Conservation (phyloP, 202 grass and related monocot genomes). For the Elaeis oleifera region DNA sequence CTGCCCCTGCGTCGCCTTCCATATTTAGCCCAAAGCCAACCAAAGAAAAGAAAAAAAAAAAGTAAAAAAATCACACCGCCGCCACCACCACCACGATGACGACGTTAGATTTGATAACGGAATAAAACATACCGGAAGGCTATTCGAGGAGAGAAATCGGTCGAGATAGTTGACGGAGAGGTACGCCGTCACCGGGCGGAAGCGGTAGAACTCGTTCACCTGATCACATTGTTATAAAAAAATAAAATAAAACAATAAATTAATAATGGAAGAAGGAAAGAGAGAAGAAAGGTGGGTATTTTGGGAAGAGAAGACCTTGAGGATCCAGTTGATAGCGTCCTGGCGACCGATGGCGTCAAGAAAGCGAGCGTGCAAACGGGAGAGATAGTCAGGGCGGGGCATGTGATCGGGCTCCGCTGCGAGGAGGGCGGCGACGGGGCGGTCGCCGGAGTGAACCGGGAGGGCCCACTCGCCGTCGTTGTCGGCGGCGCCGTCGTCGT, state of each 20-base stretch:
- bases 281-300: no score
- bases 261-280: no score
- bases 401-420: constrained; percentile 23
- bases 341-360: constrained; percentile 28
- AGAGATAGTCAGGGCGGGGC: constrained; percentile 26
- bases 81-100: neutral
- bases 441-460: neutral
- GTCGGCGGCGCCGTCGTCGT: neutral
- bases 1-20: neutral
- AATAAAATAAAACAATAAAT: no score
- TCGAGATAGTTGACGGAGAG: constrained; percentile 49
- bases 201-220: constrained; percentile 29
- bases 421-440: constrained; percentile 12
- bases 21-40: neutral
- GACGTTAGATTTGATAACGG: neutral
- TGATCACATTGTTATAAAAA: no score
- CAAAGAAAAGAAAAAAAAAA: neutral
- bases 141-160: constrained; percentile 35
- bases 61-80: neutral
- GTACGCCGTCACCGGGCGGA: constrained; percentile 28
- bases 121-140: constrained; percentile 27
- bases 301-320: constrained; percentile 16
- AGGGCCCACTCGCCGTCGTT: constrained; percentile 13
- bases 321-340: constrained; percentile 36
- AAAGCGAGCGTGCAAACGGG: constrained; percentile 17